phyloP scores from a whole-genome alignment of 805 yeast genomes.

The Metschnikowia matae region DNA sequence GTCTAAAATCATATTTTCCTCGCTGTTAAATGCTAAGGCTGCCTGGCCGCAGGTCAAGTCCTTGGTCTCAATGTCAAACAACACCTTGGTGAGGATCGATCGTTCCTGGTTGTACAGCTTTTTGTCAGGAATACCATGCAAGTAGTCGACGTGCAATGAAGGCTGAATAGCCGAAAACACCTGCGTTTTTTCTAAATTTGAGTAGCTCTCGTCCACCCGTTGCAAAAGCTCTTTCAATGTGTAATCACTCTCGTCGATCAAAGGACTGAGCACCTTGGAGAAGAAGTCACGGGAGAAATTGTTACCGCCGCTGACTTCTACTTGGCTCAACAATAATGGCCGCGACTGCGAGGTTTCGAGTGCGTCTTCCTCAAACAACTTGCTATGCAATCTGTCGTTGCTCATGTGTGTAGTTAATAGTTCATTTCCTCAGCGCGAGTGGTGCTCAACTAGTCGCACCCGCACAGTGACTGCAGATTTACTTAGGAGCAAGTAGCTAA shows the following conservation, averaged over 20 bases:
- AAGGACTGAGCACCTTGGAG: conserved; percentile 42
- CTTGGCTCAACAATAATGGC: conserved; percentile 32
- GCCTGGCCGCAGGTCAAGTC: conserved; percentile 32
- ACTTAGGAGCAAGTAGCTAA: not conserved
- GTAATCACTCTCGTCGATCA: conserved; percentile 37
- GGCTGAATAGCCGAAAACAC: conserved; percentile 41
- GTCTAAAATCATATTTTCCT: conserved; percentile 34
- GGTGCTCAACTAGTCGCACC: not conserved
- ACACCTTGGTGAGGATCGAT: conserved; percentile 45
- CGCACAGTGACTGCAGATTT: not conserved
- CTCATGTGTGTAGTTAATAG: not conserved
- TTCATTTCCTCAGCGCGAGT: not conserved
- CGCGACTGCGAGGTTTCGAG: conserved; percentile 28
- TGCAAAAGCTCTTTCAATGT: conserved; percentile 41
- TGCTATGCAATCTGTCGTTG: conserved; percentile 8
- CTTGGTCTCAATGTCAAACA: conserved; percentile 39
- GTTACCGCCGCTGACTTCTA: conserved; percentile 42
- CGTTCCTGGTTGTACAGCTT: conserved; percentile 33
- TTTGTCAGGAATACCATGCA: conserved; percentile 21
- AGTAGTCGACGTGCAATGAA: conserved; percentile 39
- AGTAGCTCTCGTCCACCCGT: conserved; percentile 28
- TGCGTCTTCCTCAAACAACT: conserved; percentile 27
- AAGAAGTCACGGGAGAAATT: conserved; percentile 45
- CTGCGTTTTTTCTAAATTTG: conserved; percentile 40
- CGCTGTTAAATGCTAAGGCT: conserved; percentile 33